Percentiles rank a stretch among this genome's conserved stretches.
Conservation (phyloP, 2,329 filamentous ascomycete species). For the Arthroderma sp. region DNA sequence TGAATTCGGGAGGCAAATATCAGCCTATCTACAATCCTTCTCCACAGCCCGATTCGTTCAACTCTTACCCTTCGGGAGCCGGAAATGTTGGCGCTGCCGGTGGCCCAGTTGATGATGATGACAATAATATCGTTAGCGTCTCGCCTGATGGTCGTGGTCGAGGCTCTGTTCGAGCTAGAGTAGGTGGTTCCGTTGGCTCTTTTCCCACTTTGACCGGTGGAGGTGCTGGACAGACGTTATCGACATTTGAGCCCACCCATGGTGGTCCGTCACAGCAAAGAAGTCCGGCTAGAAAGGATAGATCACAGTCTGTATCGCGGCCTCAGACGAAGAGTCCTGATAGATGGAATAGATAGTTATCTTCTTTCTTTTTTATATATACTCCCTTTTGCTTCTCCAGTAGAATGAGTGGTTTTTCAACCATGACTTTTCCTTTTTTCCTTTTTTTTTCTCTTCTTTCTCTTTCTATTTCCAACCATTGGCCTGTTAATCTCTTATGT, state of each 20-base stretch:
- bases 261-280: not conserved
- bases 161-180: not conserved
- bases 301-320: not conserved
- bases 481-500: not conserved
- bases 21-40: too few species aligned
- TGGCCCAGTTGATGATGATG: too few species aligned
- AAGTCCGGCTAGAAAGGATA: not conserved
- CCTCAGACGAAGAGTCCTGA: not conserved
- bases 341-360: not conserved
- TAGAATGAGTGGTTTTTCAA: not conserved
- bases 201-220: not conserved
- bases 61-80: too few species aligned
- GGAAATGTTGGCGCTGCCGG: too few species aligned
- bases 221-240: too few species aligned
- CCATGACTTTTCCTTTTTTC: not conserved
- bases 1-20: too few species aligned
- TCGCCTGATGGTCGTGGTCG: not conserved
- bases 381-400: not conserved
- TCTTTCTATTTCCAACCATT: not conserved
- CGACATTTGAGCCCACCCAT: too few species aligned
- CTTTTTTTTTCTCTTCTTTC: not conserved
- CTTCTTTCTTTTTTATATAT: not conserved
- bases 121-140: too few species aligned
- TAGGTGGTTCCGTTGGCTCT: not conserved
- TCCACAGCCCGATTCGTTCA: too few species aligned